Evolutionary conservation across 306 rosid species (phyloP).

Genomic region (Quercus dentata): DNA sequence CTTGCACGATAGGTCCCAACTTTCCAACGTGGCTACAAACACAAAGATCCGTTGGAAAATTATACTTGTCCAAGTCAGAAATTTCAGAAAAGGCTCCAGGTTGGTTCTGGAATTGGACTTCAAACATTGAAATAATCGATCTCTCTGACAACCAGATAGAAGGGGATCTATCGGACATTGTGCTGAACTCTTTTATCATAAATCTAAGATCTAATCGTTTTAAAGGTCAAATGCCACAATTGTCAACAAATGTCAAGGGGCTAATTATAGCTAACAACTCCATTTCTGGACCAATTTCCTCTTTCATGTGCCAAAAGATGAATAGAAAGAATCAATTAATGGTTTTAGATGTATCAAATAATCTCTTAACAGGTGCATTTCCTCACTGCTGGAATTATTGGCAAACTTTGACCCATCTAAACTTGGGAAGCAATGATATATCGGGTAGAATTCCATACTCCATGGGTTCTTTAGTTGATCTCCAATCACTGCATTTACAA

Average conservation of each 20-base stretch:
- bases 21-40: constrained; percentile 38
- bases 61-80: constrained; percentile 26
- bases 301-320: constrained; percentile 15
- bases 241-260: constrained; percentile 19
- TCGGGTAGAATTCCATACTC: too few species aligned
- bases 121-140: neutral
- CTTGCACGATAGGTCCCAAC: constrained; percentile 24
- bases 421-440: too few species aligned
- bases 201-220: constrained; percentile 23
- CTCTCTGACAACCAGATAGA: constrained; percentile 25
- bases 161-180: constrained; percentile 21
- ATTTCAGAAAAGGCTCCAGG: constrained; percentile 26
- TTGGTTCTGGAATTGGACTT: constrained; percentile 30
- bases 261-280: constrained; percentile 27
- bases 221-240: constrained; percentile 21
- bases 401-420: too few species aligned
- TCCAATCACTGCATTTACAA: too few species aligned
- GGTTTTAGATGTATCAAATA: too few species aligned
- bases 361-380: too few species aligned
- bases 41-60: neutral
- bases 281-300: constrained; percentile 15
- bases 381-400: too few species aligned
- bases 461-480: too few species aligned
- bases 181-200: neutral
- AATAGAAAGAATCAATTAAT: neutral